These are phyloP conservation scores for Globisporangium carolinianum DNA, from an alignment of 352 stramenopile genomes.

Conservation along the genomic window DNA sequence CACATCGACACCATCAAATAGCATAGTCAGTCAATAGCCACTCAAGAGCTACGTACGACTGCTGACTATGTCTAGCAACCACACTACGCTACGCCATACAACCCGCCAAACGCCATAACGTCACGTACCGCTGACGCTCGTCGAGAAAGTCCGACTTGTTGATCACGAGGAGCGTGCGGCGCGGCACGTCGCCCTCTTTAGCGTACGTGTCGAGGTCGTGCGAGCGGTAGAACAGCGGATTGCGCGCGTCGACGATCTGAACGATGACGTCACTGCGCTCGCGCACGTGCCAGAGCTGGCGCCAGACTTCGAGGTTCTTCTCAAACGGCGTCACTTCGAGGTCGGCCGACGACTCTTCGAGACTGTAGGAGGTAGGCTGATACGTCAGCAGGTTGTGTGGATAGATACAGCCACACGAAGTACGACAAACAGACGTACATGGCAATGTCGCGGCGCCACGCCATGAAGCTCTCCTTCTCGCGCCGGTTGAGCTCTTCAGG, in stretches of 20 bases:
- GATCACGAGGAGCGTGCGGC: slow-evolving; percentile 94
- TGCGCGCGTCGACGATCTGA: slow-evolving; percentile 98
- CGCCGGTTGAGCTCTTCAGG: slow-evolving; percentile 91
- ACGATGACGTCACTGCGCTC: slow-evolving; percentile 97
- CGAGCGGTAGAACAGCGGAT: slow-evolving; percentile 98
- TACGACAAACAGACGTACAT: slow-evolving; percentile 32
- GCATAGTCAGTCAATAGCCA: not conserved
- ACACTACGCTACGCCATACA: no score
- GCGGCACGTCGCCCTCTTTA: slow-evolving; percentile 85
- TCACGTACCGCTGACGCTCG: slow-evolving; percentile 72
- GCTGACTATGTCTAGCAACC: no score
- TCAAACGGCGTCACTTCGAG: slow-evolving; percentile 98
- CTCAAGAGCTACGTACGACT: not conserved
- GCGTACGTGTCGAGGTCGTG: slow-evolving; percentile 95
- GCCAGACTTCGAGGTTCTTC: slow-evolving; percentile 99
- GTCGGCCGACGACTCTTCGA: slow-evolving; percentile 70
- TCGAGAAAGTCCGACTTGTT: slow-evolving; percentile 99
- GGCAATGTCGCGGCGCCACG: slow-evolving; percentile 96
- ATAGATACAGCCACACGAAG: no score
- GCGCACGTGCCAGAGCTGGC: slow-evolving; percentile 98
- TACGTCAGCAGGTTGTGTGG: no score
- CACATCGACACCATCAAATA: no score
- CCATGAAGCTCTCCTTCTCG: slow-evolving; percentile 97
- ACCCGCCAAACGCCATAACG: no score
- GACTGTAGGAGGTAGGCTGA: slow-evolving; percentile 18